phyloP scores from a whole-genome alignment of 805 yeast species.

The Candida ascalaphidarum region DNA sequence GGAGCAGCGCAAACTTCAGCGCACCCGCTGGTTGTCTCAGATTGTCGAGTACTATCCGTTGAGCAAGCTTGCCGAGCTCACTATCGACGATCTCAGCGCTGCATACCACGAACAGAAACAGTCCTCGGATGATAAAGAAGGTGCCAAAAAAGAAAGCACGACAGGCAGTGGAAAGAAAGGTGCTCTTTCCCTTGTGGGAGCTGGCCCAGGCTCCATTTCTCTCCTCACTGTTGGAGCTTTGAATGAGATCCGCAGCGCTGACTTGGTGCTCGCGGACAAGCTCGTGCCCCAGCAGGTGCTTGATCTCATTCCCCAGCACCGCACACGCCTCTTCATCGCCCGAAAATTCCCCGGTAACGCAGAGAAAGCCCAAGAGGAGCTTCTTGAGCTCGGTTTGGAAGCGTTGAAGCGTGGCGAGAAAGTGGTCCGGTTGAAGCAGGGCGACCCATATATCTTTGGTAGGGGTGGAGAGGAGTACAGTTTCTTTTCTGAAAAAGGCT shows the following conservation, averaged over 20 bases:
- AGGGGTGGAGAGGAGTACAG: conserved; percentile 90
- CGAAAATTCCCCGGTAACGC: conserved; percentile 96
- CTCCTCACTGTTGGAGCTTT: conserved; percentile 81
- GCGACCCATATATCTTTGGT: conserved; percentile 94
- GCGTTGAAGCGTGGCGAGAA: conserved; percentile 57
- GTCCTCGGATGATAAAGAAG: conserved; percentile 5
- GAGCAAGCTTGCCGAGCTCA: conserved; percentile 47
- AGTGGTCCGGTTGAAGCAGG: conserved; percentile 89
- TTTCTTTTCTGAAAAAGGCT: conserved; percentile 64
- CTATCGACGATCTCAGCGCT: conserved; percentile 47
- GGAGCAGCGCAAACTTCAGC: conserved; percentile 43
- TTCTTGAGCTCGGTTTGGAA: conserved; percentile 62
- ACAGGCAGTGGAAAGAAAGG: conserved; percentile 29
- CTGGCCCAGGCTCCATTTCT: conserved; percentile 88
- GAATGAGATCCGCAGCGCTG: conserved; percentile 73
- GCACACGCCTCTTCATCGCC: conserved; percentile 75
- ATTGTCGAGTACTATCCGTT: conserved; percentile 88
- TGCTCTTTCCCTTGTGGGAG: conserved; percentile 73
- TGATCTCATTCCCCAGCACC: conserved; percentile 63
- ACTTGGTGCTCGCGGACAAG: conserved; percentile 81
- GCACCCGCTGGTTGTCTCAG: conserved; percentile 82
- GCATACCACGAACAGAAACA: conserved; percentile 23
- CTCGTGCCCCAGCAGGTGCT: conserved; percentile 85
- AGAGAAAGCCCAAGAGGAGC: conserved; percentile 83
- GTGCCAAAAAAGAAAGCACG: conserved; percentile 4